These are phyloP conservation scores for Citrus cavaleriei DNA, from an alignment of 345 rosid species.

Conservation along the genomic window DNA sequence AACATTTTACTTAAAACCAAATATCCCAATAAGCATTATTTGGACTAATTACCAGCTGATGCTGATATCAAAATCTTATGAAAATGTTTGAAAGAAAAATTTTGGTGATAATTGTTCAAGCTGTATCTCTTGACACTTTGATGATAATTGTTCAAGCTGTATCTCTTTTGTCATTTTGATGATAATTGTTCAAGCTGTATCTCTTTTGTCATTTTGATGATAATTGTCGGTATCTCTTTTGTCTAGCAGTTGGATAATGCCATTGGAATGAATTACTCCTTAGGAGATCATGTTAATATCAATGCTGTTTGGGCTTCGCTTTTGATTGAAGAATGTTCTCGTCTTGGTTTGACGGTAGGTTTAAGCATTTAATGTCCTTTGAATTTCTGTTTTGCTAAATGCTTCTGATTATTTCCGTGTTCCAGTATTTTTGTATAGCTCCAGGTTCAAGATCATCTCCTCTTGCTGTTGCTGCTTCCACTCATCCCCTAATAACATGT, in stretches of 20 bases:
- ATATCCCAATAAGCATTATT: not conserved
- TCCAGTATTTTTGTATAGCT: slow-evolving; percentile 91
- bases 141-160: slow-evolving; percentile 14
- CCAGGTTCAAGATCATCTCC: slow-evolving; percentile 98
- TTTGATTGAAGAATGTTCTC: slow-evolving; percentile 85
- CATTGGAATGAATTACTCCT: slow-evolving; percentile 33
- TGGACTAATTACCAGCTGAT: not conserved
- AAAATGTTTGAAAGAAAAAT: not conserved
- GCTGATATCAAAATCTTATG: slow-evolving; percentile 1
- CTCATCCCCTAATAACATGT: slow-evolving; percentile 70
- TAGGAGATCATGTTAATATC: slow-evolving; percentile 52
- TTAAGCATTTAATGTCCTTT: slow-evolving; percentile 13
- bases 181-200: slow-evolving; percentile 23
- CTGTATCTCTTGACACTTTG: slow-evolving; percentile 14
- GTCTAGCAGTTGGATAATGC: slow-evolving; percentile 57
- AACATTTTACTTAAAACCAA: not conserved
- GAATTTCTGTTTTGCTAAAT: slow-evolving; percentile 14
- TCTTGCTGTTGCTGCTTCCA: slow-evolving; percentile 88
- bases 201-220: slow-evolving; percentile 22
- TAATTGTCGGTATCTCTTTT: slow-evolving; percentile 26
- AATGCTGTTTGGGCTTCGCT: slow-evolving; percentile 89
- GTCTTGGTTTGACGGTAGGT: slow-evolving; percentile 87
- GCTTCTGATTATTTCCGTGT: slow-evolving; percentile 34
- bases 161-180: slow-evolving; percentile 22
- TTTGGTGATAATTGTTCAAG: slow-evolving; percentile 20